These are phyloP conservation scores for Chalciporus sphaerocephalus DNA, from an alignment of 768 basidiomycete genomes.

Conservation along the genomic window DNA sequence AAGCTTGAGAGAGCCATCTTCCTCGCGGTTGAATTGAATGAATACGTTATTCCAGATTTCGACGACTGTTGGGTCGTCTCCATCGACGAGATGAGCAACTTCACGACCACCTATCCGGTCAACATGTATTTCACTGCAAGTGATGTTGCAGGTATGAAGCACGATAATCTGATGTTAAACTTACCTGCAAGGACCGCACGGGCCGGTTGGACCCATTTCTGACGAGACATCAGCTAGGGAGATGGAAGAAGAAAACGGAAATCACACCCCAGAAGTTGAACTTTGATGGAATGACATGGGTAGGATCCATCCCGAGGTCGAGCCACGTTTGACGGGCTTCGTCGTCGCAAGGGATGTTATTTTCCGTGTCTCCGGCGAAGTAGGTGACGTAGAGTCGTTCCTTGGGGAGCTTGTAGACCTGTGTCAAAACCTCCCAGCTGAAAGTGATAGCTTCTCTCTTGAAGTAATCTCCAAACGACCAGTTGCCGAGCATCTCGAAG, in stretches of 20 bases:
- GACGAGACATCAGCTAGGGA: constrained; percentile 4
- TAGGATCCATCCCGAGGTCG: constrained; percentile 81
- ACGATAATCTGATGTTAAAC: constrained; percentile 1
- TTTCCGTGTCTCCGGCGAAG: constrained; percentile 90
- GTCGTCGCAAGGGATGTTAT: constrained; percentile 79
- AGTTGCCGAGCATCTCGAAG: constrained; percentile 99
- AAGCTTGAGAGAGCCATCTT: constrained; percentile 70
- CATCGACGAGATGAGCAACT: constrained; percentile 88
- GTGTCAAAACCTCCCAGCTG: constrained; percentile 93
- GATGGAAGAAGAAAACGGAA: neutral
- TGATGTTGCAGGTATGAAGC: constrained; percentile 3
- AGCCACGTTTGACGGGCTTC: constrained; percentile 89
- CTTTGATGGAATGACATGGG: constrained; percentile 90
- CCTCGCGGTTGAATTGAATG: constrained; percentile 97
- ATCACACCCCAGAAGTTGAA: constrained; percentile 97
- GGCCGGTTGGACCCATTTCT: constrained; percentile 99
- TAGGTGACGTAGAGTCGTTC: constrained; percentile 96
- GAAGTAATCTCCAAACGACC: constrained; percentile 99
- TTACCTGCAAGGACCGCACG: constrained; percentile 94
- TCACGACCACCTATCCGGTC: constrained; percentile 98
- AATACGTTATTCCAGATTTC: constrained; percentile 99
- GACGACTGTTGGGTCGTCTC: constrained; percentile 94
- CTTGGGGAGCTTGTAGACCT: constrained; percentile 81
- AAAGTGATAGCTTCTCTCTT: constrained; percentile 95
- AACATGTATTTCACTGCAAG: constrained; percentile 86